Evolutionary conservation across 257 asterid genomes (phyloP), one percentile per base, ranked within the genome.

Genomic region (Nicotiana otophora): DNA sequence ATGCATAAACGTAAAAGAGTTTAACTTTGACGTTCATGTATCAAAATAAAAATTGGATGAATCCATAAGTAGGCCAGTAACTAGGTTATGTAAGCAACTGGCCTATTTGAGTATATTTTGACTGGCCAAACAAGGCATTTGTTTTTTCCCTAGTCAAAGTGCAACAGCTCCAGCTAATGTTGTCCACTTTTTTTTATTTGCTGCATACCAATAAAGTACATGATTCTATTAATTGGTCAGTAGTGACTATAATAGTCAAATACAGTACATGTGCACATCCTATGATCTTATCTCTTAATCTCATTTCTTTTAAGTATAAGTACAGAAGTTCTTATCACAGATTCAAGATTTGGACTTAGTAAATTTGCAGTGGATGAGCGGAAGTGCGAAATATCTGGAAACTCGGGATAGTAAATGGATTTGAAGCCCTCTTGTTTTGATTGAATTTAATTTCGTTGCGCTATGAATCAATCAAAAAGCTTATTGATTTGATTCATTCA

Each of bases 21-120:
- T 74, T 74, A 48, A 48, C 80, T 48, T 74, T 74, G 62, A 74
- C 61, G 55, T 48, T 74, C 80, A 74, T 48, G 80, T 74, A 74
- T 26, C 42, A 74, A 48, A 26, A 74, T 15, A 14, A 48, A 48
- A 74, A 48, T 15, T 74, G 80, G 5, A 74, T 48, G 60, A 7
- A 74, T 26, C 80, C 42, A 51, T 48, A 48, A 48, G 0, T 74
- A 15, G 7, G 51, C 26, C 26, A 74, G 80, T 74, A 74, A 48
- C 2, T 14, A 48, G 8, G 61, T 74, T 74, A 26, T 46, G 16
- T 74, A 48, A 74, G 34, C 36, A 74, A 74, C 34, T 74, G 4
- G 1, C 26, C 23, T 48, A 51, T 74, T 48, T 72, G 14, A 72
- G 62, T 74, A 74, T 48, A 74, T 74, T 74, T 74, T 74, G 80